Evolutionary conservation across 306 rosid genomes (phyloP).

Genomic region (Geum urbanum): DNA sequence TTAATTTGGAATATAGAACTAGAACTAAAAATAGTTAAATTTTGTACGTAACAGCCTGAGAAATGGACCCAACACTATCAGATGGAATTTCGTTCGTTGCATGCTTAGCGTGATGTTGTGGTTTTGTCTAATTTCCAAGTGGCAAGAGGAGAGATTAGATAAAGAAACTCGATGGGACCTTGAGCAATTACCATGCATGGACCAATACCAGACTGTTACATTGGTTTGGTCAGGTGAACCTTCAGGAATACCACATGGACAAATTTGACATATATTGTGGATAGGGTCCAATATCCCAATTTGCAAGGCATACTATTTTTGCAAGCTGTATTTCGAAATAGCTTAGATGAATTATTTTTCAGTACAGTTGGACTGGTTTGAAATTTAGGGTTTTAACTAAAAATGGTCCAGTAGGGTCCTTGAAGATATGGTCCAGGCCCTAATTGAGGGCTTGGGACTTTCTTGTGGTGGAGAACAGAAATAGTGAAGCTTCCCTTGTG

Average conservation of each 20-base stretch:
- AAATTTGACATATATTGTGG: not conserved
- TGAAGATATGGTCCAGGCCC: slow-evolving; percentile 41
- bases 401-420: slow-evolving; percentile 52
- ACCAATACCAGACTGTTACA: slow-evolving; percentile 6
- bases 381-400: not conserved
- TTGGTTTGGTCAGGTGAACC: slow-evolving; percentile 22
- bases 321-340: slow-evolving; percentile 20
- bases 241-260: slow-evolving; percentile 26
- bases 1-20: not conserved
- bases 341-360: slow-evolving; percentile 16
- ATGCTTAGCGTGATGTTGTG: not conserved
- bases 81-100: slow-evolving; percentile 15
- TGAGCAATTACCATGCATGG: slow-evolving; percentile 16
- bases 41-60: not conserved
- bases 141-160: slow-evolving; percentile 3
- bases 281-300: not conserved
- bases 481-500: slow-evolving; percentile 23
- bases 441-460: not conserved
- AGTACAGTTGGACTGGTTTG: slow-evolving; percentile 27
- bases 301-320: not conserved
- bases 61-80: slow-evolving; percentile 21
- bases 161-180: slow-evolving; percentile 18
- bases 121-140: slow-evolving; percentile 16
- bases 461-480: slow-evolving; percentile 19
- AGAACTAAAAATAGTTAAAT: not conserved